Evolutionary conservation across 1,139 yeast genomes (phyloP).

Genomic region (Scheffersomyces lignicola): DNA sequence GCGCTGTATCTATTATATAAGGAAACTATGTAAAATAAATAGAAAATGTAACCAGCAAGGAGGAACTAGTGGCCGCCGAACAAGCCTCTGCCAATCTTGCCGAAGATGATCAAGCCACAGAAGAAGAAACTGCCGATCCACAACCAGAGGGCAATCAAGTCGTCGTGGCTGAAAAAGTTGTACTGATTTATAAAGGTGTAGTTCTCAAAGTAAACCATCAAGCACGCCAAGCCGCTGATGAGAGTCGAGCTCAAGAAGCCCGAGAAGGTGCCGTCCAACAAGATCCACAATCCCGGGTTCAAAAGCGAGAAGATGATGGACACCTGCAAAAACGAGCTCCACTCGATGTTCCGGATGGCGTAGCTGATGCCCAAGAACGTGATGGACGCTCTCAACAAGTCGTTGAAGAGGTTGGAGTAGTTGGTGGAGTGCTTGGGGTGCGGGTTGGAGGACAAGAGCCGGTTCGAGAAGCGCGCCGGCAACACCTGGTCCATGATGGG

Average conservation of each 20-base stretch:
- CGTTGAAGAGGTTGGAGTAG: slow-evolving; percentile 34
- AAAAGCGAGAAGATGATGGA: slow-evolving; percentile 72
- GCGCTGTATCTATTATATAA: no score
- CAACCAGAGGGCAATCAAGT: slow-evolving; percentile 40
- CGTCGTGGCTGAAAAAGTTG: slow-evolving; percentile 17
- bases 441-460: slow-evolving; percentile 33
- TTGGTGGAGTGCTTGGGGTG: slow-evolving; percentile 26
- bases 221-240: slow-evolving; percentile 42
- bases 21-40: no score
- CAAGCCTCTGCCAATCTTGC: slow-evolving; percentile 66
- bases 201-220: slow-evolving; percentile 35
- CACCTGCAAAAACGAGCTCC: slow-evolving; percentile 77
- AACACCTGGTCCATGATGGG: slow-evolving; percentile 58
- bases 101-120: slow-evolving; percentile 68
- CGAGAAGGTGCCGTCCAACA: slow-evolving; percentile 71
- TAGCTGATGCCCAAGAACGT: slow-evolving; percentile 83
- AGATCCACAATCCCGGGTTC: slow-evolving; percentile 78
- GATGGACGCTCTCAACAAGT: slow-evolving; percentile 57
- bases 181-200: slow-evolving; percentile 18
- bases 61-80: slow-evolving; percentile 20
- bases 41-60: no score
- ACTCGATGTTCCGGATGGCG: slow-evolving; percentile 77
- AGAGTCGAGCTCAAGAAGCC: slow-evolving; percentile 56
- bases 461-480: slow-evolving; percentile 32
- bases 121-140: slow-evolving; percentile 66